Evolutionary conservation across 306 rosid species (phyloP).

Genomic region (Glycyrrhiza uralensis): DNA sequence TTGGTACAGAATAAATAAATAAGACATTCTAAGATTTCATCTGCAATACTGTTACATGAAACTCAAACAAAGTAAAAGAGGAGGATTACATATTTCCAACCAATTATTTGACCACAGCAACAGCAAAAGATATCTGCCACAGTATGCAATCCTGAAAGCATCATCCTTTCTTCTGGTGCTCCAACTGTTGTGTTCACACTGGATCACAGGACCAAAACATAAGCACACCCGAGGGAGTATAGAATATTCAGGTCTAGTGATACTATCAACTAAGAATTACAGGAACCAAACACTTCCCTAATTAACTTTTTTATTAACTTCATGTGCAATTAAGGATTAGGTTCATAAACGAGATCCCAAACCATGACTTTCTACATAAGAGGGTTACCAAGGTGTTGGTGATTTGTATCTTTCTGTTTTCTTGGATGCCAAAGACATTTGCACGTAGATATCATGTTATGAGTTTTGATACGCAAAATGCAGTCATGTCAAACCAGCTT

Average conservation of each 20-base stretch:
- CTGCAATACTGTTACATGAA: neutral
- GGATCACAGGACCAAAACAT: conserved; percentile 13
- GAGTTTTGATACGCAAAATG: conserved; percentile 4
- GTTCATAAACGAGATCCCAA: conserved; percentile 4
- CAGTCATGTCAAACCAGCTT: neutral
- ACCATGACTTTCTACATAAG: neutral
- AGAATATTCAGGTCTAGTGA: conserved; percentile 22
- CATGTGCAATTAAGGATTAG: neutral
- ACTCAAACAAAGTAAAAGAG: conserved; percentile 18
- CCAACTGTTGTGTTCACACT: conserved; percentile 72
- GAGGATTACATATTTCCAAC: conserved; percentile 89
- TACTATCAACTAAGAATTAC: conserved; percentile 8
- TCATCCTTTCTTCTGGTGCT: conserved; percentile 63
- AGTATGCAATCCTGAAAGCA: conserved; percentile 82
- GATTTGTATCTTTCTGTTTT: neutral
- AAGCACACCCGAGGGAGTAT: neutral
- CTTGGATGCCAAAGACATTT: neutral
- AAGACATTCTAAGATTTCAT: neutral
- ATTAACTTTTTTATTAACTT: neutral
- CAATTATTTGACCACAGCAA: conserved; percentile 85
- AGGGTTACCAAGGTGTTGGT: neutral
- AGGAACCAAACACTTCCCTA: neutral
- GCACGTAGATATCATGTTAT: neutral
- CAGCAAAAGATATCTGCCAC: conserved; percentile 89
- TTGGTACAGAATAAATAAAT: neutral